These are phyloP conservation scores for Phialemonium atrogriseum DNA, from an alignment of 2,329 filamentous ascomycete genomes.

Conservation along the genomic window DNA sequence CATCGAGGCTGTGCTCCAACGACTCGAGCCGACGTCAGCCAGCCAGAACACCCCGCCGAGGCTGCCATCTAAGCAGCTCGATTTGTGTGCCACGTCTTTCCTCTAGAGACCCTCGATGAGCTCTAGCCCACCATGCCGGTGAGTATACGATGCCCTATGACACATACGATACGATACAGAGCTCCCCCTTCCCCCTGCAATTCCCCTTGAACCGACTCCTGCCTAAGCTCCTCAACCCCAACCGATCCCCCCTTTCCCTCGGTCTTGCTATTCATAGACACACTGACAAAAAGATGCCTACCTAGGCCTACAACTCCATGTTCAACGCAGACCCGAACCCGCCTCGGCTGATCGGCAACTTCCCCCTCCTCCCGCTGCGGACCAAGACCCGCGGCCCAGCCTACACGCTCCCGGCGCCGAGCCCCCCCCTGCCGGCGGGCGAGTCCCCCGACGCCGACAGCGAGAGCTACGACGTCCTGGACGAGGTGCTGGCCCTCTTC, in stretches of 20 bases:
- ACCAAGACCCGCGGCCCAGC: conserved; percentile 94
- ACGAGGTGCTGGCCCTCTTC: conserved; percentile 88
- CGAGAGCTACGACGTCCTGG: conserved; percentile 92
- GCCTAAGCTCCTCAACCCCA: not conserved
- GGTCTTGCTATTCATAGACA: no score
- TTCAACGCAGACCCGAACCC: conserved; percentile 74
- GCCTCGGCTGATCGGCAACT: conserved; percentile 67
- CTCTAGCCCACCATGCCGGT: no score
- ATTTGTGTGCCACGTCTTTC: no score
- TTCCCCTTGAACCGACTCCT: no score
- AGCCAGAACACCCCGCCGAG: conserved; percentile 3
- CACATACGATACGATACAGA: no score
- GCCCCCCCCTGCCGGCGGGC: conserved; percentile 45
- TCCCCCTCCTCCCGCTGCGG: conserved; percentile 87
- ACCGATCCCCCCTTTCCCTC: no score
- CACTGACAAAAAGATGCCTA: no score
- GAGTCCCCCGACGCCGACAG: conserved; percentile 72
- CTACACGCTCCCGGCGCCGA: conserved; percentile 65
- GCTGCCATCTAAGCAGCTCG: no score
- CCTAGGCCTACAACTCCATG: conserved; percentile 97
- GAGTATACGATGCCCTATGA: no score
- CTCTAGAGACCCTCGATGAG: no score
- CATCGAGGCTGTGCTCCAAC: no score
- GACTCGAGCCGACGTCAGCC: conserved; percentile 5
- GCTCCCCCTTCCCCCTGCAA: no score